Conservation (phyloP, 345 rosid species). For the Populus euphratica region DNA sequence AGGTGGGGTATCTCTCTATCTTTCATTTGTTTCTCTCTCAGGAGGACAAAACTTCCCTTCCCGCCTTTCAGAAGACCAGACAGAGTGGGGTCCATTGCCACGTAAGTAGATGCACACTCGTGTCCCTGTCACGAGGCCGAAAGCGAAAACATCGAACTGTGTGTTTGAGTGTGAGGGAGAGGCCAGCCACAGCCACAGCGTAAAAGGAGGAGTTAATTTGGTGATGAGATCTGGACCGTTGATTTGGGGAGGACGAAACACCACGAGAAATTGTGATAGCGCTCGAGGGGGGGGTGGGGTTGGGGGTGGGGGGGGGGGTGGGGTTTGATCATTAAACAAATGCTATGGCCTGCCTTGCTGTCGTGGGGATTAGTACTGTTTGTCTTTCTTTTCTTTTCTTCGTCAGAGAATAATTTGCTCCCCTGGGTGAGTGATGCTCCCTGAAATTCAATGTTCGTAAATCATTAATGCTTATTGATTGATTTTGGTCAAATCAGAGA, state of each 20-base stretch:
- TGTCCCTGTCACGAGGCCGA: conserved; percentile 20
- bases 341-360: background rate
- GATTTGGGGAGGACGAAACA: background rate
- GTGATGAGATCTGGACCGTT: conserved; percentile 1
- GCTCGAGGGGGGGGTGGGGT: no score
- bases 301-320: no score
- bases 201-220: background rate
- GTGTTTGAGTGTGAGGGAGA: background rate
- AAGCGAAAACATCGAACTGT: conserved; percentile 16
- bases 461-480: background rate
- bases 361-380: conserved; percentile 12
- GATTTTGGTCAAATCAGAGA: background rate
- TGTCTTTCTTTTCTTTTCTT: background rate
- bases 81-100: conserved; percentile 6
- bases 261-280: background rate
- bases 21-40: background rate
- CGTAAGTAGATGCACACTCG: background rate
- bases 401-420: background rate
- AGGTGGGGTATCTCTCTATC: background rate
- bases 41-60: conserved; percentile 7
- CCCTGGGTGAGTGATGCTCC: background rate
- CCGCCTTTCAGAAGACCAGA: conserved; percentile 7
- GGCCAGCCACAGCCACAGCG: background rate
- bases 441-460: background rate
- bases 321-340: background rate